Evolutionary conservation across 2,329 filamentous ascomycete genomes (phyloP).

Genomic region (Fusarium sp.): DNA sequence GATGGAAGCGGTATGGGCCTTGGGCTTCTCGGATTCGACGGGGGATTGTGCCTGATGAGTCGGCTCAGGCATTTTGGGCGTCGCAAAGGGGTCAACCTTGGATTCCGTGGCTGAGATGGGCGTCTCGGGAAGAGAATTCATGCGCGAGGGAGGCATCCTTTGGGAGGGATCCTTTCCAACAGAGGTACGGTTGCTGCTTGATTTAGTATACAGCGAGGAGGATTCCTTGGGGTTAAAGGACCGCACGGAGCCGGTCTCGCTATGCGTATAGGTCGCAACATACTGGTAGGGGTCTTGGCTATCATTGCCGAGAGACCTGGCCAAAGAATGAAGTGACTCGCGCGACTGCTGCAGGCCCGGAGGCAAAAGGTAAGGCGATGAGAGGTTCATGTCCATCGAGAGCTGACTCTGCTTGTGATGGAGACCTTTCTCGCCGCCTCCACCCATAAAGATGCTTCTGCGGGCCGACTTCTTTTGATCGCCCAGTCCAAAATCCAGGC

Average conservation of each 20-base stretch:
- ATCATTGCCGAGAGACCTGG: conserved; percentile 77
- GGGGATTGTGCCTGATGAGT: conserved; percentile 40
- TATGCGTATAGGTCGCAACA: conserved; percentile 66
- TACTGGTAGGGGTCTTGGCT: conserved; percentile 89
- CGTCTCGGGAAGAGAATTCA: conserved; percentile 60
- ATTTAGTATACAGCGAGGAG: conserved; percentile 61
- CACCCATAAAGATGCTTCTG: conserved; percentile 53
- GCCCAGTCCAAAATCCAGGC: conserved; percentile 90
- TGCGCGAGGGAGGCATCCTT: conserved; percentile 49
- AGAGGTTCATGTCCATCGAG: conserved; percentile 80
- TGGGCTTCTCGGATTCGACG: conserved; percentile 41
- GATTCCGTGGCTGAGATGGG: conserved; percentile 49
- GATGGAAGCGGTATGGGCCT: conserved; percentile 49
- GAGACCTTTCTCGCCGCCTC: conserved; percentile 67
- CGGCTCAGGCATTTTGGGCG: conserved; percentile 48
- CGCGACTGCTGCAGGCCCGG: conserved; percentile 81
- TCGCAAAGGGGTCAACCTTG: conserved; percentile 51
- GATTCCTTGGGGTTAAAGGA: conserved; percentile 60
- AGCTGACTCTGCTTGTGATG: conserved; percentile 63
- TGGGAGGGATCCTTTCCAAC: conserved; percentile 37
- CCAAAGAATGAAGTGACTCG: conserved; percentile 88
- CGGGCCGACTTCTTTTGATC: conserved; percentile 53
- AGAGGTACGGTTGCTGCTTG: conserved; percentile 52
- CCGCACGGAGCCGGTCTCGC: conserved; percentile 67
- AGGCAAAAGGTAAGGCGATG: conserved; percentile 93